Evolutionary conservation across 2,329 filamentous ascomycete genomes (phyloP).

Genomic region (Zymoseptoria ardabiliae): DNA sequence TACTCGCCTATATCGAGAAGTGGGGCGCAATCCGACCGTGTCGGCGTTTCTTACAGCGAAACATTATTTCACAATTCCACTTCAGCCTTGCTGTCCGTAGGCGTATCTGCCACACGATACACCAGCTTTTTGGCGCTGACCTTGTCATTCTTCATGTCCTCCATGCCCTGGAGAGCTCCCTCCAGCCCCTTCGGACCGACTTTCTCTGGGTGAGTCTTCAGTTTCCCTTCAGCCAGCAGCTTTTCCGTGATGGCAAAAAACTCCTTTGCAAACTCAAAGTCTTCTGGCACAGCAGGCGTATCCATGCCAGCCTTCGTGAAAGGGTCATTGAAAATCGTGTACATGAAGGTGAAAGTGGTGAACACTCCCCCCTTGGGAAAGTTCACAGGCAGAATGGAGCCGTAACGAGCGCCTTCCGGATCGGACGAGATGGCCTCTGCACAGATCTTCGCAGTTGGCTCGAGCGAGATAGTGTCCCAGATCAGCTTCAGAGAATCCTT

Average conservation of each 20-base stretch:
- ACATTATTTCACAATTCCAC: slow-evolving; percentile 11
- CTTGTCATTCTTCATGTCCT: slow-evolving; percentile 38
- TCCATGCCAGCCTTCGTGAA: slow-evolving; percentile 17
- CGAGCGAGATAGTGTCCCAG: slow-evolving; percentile 22
- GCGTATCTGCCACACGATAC: slow-evolving; percentile 30
- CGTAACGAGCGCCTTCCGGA: slow-evolving; percentile 16
- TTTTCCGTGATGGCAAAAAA: slow-evolving; percentile 35
- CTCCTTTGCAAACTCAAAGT: slow-evolving; percentile 37
- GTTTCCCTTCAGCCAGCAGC: slow-evolving; percentile 36
- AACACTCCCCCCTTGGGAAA: slow-evolving; percentile 17
- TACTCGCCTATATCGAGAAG: no score
- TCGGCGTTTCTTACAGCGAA: neutral
- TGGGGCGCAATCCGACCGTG: no score
- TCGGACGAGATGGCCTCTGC: slow-evolving; percentile 19
- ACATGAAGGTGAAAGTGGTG: slow-evolving; percentile 20
- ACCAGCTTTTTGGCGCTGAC: slow-evolving; percentile 44
- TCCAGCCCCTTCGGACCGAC: slow-evolving; percentile 37
- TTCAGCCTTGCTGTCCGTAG: slow-evolving; percentile 13
- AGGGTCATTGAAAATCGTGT: slow-evolving; percentile 22
- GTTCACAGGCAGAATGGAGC: slow-evolving; percentile 18
- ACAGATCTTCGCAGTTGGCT: slow-evolving; percentile 18
- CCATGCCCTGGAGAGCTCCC: slow-evolving; percentile 38
- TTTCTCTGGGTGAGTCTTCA: slow-evolving; percentile 39
- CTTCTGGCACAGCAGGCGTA: slow-evolving; percentile 23
- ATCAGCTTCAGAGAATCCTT: slow-evolving; percentile 18